These are phyloP conservation scores for Colletotrichum chrysophilum DNA, from an alignment of 2,329 filamentous ascomycete species.

Conservation along the genomic window DNA sequence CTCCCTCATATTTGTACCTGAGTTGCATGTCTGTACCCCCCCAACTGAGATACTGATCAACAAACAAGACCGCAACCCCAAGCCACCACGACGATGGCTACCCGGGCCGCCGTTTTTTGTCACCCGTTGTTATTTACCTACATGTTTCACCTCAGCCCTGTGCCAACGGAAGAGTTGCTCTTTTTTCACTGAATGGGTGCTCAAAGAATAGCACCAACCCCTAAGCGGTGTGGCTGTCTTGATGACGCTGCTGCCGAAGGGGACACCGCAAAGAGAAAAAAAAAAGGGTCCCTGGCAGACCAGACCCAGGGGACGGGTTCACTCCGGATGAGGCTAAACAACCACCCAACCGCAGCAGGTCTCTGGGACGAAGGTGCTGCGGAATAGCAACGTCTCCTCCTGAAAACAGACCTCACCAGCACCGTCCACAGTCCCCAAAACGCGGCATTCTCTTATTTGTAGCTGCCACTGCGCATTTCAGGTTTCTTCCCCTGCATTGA, in stretches of 20 bases:
- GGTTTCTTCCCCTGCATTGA: conserved; percentile 3
- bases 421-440: neutral
- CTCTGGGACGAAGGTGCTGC: neutral
- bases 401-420: conserved; percentile 7
- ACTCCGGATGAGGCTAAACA: conserved; percentile 17
- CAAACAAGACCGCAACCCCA: neutral
- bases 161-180: neutral
- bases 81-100: neutral
- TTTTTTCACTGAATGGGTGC: neutral
- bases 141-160: conserved; percentile 8
- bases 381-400: neutral
- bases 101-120: neutral
- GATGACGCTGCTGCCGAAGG: neutral
- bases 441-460: neutral
- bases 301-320: neutral
- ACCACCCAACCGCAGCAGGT: conserved; percentile 10
- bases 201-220: neutral
- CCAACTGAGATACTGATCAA: neutral
- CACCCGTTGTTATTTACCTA: neutral
- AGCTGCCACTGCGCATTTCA: neutral
- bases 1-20: neutral
- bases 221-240: conserved; percentile 1
- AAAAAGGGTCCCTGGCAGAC: neutral
- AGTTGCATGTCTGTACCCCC: neutral
- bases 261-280: neutral